Percentiles rank a stretch among this genome's conserved stretches.
Conservation (phyloP, 768 basidiomycete species). For the Tubosaeta brunneosetosa region DNA sequence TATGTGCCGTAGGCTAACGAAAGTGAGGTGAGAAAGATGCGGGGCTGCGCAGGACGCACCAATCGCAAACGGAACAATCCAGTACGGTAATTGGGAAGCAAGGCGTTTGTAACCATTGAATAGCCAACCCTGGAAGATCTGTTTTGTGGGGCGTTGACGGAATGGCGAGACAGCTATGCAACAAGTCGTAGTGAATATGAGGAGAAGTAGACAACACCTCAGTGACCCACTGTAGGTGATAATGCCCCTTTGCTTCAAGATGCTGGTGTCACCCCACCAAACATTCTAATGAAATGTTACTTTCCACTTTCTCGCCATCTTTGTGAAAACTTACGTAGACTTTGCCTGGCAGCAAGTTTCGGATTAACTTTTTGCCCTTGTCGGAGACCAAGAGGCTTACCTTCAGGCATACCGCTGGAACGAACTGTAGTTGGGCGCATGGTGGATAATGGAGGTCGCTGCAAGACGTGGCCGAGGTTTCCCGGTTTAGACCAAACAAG, state of each 20-base stretch:
- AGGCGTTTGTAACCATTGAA: constrained; percentile 85
- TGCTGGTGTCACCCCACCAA: constrained; percentile 86
- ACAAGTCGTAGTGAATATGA: neutral
- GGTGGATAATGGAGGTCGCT: constrained; percentile 20
- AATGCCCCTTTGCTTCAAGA: constrained; percentile 71
- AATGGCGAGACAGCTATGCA: constrained; percentile 74
- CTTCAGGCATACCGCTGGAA: constrained; percentile 76
- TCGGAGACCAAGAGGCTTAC: constrained; percentile 37
- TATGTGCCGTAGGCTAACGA: constrained; percentile 69
- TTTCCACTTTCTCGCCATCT: neutral
- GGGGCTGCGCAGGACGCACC: constrained; percentile 47
- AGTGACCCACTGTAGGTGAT: constrained; percentile 69
- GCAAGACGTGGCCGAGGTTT: constrained; percentile 21
- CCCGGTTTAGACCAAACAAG: constrained; percentile 33
- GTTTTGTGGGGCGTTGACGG: constrained; percentile 67
- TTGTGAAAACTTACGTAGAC: constrained; percentile 60
- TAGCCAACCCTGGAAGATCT: constrained; percentile 68
- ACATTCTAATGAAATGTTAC: constrained; percentile 49
- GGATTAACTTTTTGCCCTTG: neutral
- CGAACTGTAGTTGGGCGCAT: constrained; percentile 52
- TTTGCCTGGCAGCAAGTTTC: constrained; percentile 48
- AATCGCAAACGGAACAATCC: constrained; percentile 67
- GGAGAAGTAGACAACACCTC: neutral
- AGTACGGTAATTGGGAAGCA: constrained; percentile 71
- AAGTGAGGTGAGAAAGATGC: neutral